These are phyloP conservation scores for Botrytis deweyae DNA, from an alignment of 2,329 filamentous ascomycete species.

Conservation along the genomic window DNA sequence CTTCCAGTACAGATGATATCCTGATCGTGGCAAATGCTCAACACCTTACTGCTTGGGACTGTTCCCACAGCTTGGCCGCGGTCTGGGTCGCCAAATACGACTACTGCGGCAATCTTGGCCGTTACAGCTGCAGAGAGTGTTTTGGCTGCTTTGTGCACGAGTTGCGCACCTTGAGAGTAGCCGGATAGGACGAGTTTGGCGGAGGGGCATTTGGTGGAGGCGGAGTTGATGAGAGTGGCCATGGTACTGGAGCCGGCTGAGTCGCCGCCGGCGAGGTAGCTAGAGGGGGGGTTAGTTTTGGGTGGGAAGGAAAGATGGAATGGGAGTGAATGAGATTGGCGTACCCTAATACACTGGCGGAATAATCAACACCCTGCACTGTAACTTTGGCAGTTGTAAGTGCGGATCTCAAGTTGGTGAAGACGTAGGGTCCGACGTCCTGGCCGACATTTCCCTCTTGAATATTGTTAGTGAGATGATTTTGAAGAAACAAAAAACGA, in stretches of 20 bases:
- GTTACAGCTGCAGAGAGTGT: conserved; percentile 35
- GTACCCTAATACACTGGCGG: conserved; percentile 37
- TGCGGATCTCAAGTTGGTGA: conserved; percentile 31
- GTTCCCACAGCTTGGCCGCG: conserved; percentile 23
- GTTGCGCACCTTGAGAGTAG: conserved; percentile 45
- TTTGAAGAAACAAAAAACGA: neutral
- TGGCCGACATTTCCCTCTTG: conserved; percentile 45
- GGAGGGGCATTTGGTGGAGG: conserved; percentile 40
- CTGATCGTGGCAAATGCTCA: conserved; percentile 23
- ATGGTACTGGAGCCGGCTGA: conserved; percentile 17
- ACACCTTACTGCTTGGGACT: neutral
- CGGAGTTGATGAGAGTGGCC: conserved; percentile 38
- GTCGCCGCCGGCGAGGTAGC: conserved; percentile 15
- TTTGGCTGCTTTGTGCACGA: conserved; percentile 45
- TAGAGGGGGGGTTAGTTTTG: neutral
- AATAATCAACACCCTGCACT: conserved; percentile 38
- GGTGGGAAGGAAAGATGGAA: neutral
- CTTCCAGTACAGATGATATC: conserved; percentile 5
- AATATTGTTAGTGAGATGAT: neutral
- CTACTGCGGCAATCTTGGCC: conserved; percentile 42
- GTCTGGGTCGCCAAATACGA: conserved; percentile 47
- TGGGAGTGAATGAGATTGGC: conserved; percentile 11
- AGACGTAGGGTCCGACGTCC: conserved; percentile 39
- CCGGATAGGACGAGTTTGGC: conserved; percentile 45
- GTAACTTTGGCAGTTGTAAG: conserved; percentile 30